Conservation (phyloP, 2,329 filamentous ascomycete genomes). For the Helminthosporium solani region DNA sequence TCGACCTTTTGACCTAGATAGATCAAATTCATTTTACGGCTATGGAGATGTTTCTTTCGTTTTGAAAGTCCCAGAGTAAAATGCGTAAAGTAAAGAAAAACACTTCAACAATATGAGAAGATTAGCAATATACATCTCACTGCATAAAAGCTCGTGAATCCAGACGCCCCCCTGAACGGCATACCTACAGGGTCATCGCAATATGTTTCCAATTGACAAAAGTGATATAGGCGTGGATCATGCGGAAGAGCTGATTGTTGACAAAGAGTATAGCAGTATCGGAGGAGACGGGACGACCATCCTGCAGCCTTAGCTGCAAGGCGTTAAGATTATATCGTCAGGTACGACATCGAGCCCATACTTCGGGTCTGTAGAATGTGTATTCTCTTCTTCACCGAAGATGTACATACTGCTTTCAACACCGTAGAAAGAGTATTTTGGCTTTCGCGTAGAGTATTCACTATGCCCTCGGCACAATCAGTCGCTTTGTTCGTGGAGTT, state of each 20-base stretch:
- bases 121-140: constrained; percentile 6
- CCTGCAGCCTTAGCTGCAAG: constrained; percentile 11
- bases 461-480: too few relatives aligned
- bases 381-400: too few relatives aligned
- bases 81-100: too few relatives aligned
- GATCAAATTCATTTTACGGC: too few relatives aligned
- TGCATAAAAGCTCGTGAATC: constrained; percentile 12
- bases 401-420: too few relatives aligned
- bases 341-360: constrained; percentile 25
- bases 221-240: constrained; percentile 15
- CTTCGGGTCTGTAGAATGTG: constrained; percentile 18
- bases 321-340: background rate
- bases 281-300: constrained; percentile 39
- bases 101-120: too few relatives aligned
- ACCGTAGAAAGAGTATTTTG: too few relatives aligned
- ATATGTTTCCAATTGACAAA: constrained; percentile 13
- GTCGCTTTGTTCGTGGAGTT: too few relatives aligned
- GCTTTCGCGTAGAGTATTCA: too few relatives aligned
- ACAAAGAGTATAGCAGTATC: constrained; percentile 2
- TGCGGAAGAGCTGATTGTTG: constrained; percentile 2
- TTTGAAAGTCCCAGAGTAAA: too few relatives aligned
- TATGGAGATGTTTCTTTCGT: too few relatives aligned
- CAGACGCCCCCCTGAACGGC: constrained; percentile 3
- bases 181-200: constrained; percentile 10
- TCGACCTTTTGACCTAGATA: too few relatives aligned